These are phyloP conservation scores for Eragrostis curvula DNA, from an alignment of 176 grass and related monocot genomes.

Conservation along the genomic window DNA sequence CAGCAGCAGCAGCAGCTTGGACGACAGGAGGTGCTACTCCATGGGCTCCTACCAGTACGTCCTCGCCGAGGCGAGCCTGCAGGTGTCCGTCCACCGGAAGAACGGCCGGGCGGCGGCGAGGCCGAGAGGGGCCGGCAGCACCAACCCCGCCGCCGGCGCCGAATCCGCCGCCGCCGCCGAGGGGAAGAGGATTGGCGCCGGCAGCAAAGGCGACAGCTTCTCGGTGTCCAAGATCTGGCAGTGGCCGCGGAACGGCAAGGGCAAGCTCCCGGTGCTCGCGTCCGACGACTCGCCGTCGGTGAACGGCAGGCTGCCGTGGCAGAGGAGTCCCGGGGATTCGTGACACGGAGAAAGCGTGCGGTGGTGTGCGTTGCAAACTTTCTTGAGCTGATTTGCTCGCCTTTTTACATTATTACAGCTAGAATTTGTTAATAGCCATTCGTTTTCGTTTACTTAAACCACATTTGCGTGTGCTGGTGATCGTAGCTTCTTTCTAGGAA, in stretches of 20 bases:
- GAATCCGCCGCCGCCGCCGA: conserved; percentile 24
- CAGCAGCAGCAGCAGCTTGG: conserved; percentile 85
- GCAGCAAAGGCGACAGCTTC: conserved; percentile 91
- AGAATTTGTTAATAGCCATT: conserved; percentile 40
- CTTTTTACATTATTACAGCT: conserved; percentile 25
- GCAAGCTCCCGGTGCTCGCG: conserved; percentile 76
- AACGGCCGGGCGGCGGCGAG: conserved; percentile 32
- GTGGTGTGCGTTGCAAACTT: conserved; percentile 21
- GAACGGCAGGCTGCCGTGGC: conserved; percentile 63
- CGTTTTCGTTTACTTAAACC: conserved; percentile 12
- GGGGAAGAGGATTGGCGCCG: conserved; percentile 72
- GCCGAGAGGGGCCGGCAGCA: conserved; percentile 32
- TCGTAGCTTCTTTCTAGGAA: not conserved
- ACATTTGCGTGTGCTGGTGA: conserved; percentile 15
- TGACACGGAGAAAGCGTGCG: conserved; percentile 38
- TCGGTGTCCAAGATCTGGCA: conserved; percentile 99
- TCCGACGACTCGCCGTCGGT: conserved; percentile 65
- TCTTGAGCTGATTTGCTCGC: conserved; percentile 30
- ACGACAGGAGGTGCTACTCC: conserved; percentile 86
- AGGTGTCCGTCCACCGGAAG: conserved; percentile 68
- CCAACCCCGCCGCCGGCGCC: conserved; percentile 27
- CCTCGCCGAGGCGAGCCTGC: conserved; percentile 72
- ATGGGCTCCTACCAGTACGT: conserved; percentile 97
- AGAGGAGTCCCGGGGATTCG: conserved; percentile 55
- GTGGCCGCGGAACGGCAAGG: conserved; percentile 85